Base-by-base conservation (phyloP, 345 rosid species). In the Cardamine occulta region DNA sequence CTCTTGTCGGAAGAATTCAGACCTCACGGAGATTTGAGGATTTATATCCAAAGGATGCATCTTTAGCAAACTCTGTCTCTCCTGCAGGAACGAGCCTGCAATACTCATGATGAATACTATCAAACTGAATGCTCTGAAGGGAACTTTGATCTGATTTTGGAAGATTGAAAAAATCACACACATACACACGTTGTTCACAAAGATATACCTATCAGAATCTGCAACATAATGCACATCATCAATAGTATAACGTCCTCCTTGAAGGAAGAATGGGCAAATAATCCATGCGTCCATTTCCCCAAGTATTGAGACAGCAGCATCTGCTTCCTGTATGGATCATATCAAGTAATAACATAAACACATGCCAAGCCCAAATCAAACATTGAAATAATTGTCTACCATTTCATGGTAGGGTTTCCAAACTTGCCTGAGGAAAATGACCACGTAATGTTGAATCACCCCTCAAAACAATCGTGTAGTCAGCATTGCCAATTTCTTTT, bases 401-500 rank as follows among this genome's bases (percentile, higher is more conserved):
- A 70, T 71, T 55, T 77, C 8, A 56, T 63, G 31, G 17, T 18
- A 35, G 56, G 54, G 29, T 49, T 18, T 51, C 54, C 26, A 39
- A 81, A 56, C 88, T 83, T 89, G 76, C 97, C 96, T 91, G 91
- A 53, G 96, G 96, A 85, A 94, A 94, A 87, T 94, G 97, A 74
- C 97, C 98, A 72, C 98, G 91, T 77, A 94, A 79, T 68, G 98
- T 94, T 53, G 97, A 94, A 83, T 94, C 98, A 56, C 98, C 98
- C 81, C 98, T 84, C 82, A 94, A 83, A 80, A 91, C 97, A 35
- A 94, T 86, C 0, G 97, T 89, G 69, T 81, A 91, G 72, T 91
- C 86, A 66, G 79, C 77, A 19, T 84, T 82, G 58, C 83, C 87
- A 82, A 84, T 79, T 68, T 79, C 83, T 77, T 83, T 88, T 69